These are phyloP conservation scores for Smithsoniella earleae DNA, from an alignment of 163 green algal genomes.

Conservation along the genomic window DNA sequence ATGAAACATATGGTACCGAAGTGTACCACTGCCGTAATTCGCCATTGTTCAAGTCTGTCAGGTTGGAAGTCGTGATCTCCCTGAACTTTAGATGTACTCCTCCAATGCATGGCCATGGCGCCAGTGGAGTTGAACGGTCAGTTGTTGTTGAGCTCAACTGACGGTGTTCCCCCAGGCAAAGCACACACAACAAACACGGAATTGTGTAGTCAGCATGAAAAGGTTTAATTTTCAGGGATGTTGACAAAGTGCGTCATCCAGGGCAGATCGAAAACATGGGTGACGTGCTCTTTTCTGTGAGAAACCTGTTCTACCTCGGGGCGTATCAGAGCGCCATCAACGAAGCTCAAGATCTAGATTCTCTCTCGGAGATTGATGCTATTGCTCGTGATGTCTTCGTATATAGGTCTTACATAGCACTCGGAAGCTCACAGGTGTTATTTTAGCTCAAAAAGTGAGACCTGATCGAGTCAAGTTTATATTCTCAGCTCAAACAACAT, in stretches of 20 bases:
- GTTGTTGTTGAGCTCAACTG: no score
- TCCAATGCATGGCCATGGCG: no score
- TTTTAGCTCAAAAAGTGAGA: not conserved
- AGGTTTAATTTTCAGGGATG: not conserved
- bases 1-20: no score
- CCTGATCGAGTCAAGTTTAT: not conserved
- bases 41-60: no score
- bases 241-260: not conserved
- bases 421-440: constrained; percentile 79
- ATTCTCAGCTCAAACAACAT: not conserved
- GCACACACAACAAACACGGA: not conserved
- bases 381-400: constrained; percentile 77
- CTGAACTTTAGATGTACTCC: no score
- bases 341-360: constrained; percentile 68
- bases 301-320: constrained; percentile 89
- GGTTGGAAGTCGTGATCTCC: no score
- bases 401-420: constrained; percentile 91
- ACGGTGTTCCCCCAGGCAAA: no score
- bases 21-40: no score
- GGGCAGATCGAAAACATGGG: constrained; percentile 31
- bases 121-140: no score
- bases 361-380: constrained; percentile 60
- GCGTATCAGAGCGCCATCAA: constrained; percentile 86
- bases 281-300: constrained; percentile 68
- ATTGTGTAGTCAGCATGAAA: not conserved